Conservation (phyloP, 441 rosid genomes). For the Adansonia madagascariensis region DNA sequence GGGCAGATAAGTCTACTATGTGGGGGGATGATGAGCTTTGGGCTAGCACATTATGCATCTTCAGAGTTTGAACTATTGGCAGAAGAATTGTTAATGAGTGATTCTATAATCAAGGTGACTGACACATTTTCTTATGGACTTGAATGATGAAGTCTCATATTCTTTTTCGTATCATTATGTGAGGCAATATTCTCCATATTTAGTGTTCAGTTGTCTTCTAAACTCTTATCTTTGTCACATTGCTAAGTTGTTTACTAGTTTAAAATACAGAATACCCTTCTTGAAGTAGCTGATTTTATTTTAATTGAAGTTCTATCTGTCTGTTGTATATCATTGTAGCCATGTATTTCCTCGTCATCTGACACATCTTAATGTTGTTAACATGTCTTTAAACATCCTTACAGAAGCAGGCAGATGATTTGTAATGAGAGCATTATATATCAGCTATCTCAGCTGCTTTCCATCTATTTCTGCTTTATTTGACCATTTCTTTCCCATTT, state of each 20-base stretch:
- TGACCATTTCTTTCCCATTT: background rate
- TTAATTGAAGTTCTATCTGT: background rate
- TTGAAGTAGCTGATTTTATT: background rate
- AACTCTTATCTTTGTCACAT: background rate
- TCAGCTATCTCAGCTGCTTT: slow-evolving; percentile 10
- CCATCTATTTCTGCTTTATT: background rate
- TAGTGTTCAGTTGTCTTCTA: background rate
- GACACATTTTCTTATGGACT: slow-evolving; percentile 7
- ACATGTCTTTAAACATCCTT: background rate
- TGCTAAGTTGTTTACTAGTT: background rate
- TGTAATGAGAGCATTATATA: background rate
- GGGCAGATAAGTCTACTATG: slow-evolving; percentile 87
- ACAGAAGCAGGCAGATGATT: background rate
- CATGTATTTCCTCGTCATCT: background rate
- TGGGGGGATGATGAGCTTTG: slow-evolving; percentile 88
- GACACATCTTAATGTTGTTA: slow-evolving; percentile 3
- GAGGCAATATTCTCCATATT: slow-evolving; percentile 22
- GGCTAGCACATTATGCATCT: slow-evolving; percentile 81
- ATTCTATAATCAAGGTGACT: slow-evolving; percentile 82
- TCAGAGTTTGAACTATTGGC: slow-evolving; percentile 97
- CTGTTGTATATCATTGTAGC: background rate
- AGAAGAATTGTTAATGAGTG: slow-evolving; percentile 98
- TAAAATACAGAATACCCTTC: background rate
- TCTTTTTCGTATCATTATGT: background rate
- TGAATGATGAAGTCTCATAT: background rate